phyloP scores from a whole-genome alignment of 768 basidiomycete genomes.

The Russula ochroleuca region DNA sequence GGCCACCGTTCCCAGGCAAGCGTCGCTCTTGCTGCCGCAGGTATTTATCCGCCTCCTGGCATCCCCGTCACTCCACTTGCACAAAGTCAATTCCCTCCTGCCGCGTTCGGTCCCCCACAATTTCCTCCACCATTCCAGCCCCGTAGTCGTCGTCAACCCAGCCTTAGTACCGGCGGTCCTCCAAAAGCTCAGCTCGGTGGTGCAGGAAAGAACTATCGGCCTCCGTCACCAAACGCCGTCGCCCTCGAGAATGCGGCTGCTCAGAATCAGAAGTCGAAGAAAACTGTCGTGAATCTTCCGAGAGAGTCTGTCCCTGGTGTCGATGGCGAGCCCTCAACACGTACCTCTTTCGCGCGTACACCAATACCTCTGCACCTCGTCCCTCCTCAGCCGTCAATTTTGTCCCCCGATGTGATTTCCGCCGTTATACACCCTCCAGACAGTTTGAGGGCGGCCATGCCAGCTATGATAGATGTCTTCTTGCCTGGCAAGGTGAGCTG shows the following conservation, averaged over 20 bases:
- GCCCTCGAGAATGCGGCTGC: conserved; percentile 21
- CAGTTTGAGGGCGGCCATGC: conserved; percentile 51
- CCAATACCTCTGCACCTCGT: conserved; percentile 44
- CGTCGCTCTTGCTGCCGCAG: conserved; percentile 58
- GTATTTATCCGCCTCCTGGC: conserved; percentile 51
- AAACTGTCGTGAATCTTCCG: conserved; percentile 65
- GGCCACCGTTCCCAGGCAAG: conserved; percentile 56
- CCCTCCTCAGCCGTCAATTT: conserved; percentile 31
- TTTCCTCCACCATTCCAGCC: conserved; percentile 39
- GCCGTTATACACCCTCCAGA: conserved; percentile 64
- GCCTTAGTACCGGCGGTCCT: conserved; percentile 76
- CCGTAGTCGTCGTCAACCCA: conserved; percentile 60
- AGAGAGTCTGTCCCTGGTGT: conserved; percentile 50
- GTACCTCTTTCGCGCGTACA: conserved; percentile 58
- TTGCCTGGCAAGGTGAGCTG: conserved; percentile 68
- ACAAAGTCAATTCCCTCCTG: conserved; percentile 52
- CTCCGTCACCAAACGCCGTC: conserved; percentile 47
- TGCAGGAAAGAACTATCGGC: conserved; percentile 70
- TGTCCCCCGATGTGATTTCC: conserved; percentile 40
- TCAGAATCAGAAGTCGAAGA: conserved; percentile 51
- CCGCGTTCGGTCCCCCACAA: conserved; percentile 43
- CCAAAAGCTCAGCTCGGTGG: conserved; percentile 83
- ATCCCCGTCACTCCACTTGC: conserved; percentile 59
- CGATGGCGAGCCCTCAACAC: conserved; percentile 39
- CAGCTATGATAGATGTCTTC: conserved; percentile 71